A percentile compares a stretch with the other conserved stretches of the same genome.
Conservation (phyloP, 2,329 filamentous ascomycete species). For the Trichoderma koningiopsis region DNA sequence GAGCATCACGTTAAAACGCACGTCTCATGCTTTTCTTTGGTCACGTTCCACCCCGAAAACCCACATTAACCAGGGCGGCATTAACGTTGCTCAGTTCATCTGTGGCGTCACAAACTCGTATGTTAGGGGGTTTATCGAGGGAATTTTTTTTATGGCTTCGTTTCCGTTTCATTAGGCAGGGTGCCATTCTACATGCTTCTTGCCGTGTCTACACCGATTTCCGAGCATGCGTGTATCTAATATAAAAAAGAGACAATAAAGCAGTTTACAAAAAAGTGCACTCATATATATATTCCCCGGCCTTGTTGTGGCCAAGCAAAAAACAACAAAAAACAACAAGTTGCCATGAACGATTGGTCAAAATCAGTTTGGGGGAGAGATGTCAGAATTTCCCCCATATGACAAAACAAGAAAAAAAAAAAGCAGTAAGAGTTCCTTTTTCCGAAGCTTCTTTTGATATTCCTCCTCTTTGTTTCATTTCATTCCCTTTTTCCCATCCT, state of each 20-base stretch:
- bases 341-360: not conserved
- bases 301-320: not conserved
- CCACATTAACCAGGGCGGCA: not conserved
- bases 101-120: conserved; percentile 19
- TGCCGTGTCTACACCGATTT: conserved; percentile 9
- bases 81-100: conserved; percentile 8
- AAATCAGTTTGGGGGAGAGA: not conserved
- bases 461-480: conserved; percentile 1
- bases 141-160: not conserved
- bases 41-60: not conserved
- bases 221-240: not conserved
- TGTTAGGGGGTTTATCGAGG: not conserved
- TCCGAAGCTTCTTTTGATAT: not conserved
- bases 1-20: not conserved
- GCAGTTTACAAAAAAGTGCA: not conserved
- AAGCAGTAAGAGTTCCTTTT: not conserved
- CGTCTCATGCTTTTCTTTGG: not conserved
- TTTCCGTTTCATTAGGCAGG: not conserved
- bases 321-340: not conserved
- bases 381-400: not conserved
- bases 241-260: not conserved
- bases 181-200: conserved; percentile 12
- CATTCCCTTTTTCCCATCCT: not conserved
- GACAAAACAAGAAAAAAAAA: not conserved
- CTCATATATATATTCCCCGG: not conserved